phyloP scores from a whole-genome alignment of 2,329 filamentous ascomycete genomes.

The Venturia carpophila region DNA sequence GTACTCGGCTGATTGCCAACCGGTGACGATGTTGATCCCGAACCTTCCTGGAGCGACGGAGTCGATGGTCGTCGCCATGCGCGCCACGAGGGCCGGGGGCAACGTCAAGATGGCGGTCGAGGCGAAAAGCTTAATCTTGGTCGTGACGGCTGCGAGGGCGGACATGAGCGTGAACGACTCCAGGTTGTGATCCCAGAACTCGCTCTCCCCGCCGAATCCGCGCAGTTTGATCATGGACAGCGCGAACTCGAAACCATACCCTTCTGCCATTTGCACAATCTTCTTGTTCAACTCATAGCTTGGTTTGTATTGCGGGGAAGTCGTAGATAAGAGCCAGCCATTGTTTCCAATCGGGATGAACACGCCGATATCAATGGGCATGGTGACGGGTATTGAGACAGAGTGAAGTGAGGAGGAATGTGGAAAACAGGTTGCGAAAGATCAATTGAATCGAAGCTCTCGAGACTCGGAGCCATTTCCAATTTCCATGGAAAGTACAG shows the following conservation, averaged over 20 bases:
- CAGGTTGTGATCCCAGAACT: constrained; percentile 32
- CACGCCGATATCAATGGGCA: constrained; percentile 24
- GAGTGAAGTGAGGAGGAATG: not conserved
- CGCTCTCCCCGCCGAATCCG: constrained; percentile 24
- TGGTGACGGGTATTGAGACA: not conserved
- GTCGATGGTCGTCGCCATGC: constrained; percentile 30
- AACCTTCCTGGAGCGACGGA: constrained; percentile 29
- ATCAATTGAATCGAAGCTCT: not conserved
- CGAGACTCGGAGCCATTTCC: no score
- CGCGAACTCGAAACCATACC: constrained; percentile 7
- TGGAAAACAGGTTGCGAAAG: not conserved
- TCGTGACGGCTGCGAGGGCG: constrained; percentile 29
- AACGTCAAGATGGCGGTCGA: constrained; percentile 28
- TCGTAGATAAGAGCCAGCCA: constrained; percentile 30
- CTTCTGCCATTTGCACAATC: constrained; percentile 5
- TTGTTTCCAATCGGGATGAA: constrained; percentile 30
- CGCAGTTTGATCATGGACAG: constrained; percentile 15
- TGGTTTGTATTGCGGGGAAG: constrained; percentile 29
- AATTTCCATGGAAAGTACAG: no score
- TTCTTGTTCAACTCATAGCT: constrained; percentile 24
- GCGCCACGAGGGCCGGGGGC: constrained; percentile 27
- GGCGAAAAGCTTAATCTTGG: constrained; percentile 30
- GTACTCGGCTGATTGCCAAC: constrained; percentile 31
- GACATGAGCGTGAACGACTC: constrained; percentile 32
- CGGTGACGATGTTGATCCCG: constrained; percentile 31